Conservation (phyloP, 2,329 filamentous ascomycete genomes). For the Hymenoscyphus infarciens region DNA sequence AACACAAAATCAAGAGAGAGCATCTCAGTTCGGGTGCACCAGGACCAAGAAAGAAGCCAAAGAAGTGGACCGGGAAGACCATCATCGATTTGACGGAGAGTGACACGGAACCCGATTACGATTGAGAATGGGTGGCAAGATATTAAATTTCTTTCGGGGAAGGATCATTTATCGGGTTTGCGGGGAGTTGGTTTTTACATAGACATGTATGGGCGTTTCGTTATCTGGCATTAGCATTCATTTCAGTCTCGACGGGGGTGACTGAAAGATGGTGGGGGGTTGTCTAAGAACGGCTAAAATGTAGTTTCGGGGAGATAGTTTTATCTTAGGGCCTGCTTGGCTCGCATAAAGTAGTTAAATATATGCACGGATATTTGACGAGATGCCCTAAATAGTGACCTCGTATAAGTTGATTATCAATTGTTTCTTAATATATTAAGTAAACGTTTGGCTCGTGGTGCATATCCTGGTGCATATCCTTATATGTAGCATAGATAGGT, state of each 20-base stretch:
- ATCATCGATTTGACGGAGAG: conserved; percentile 20
- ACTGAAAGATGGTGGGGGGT: neutral
- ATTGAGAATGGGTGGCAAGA: neutral
- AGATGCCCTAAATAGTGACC: too few species aligned
- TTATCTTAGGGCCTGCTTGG: too few species aligned
- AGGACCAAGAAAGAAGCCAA: conserved; percentile 4
- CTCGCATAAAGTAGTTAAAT: too few species aligned
- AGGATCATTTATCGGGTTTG: neutral
- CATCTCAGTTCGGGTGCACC: neutral
- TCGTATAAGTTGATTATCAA: too few species aligned
- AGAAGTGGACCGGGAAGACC: conserved; percentile 14
- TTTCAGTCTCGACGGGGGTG: neutral
- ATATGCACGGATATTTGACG: too few species aligned
- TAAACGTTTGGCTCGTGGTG: too few species aligned
- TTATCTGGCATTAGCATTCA: neutral
- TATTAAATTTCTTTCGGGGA: neutral
- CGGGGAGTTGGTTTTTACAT: neutral
- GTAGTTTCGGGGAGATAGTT: neutral
- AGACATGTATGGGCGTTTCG: neutral
- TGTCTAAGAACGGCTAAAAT: neutral
- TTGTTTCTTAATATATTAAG: too few species aligned
- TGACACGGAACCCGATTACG: conserved; percentile 5
- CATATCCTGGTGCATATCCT: too few species aligned
- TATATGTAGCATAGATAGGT: too few species aligned
- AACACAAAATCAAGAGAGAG: neutral